phyloP scores from a whole-genome alignment of 2,329 filamentous ascomycete genomes.

The Verticillium tricorpus region DNA sequence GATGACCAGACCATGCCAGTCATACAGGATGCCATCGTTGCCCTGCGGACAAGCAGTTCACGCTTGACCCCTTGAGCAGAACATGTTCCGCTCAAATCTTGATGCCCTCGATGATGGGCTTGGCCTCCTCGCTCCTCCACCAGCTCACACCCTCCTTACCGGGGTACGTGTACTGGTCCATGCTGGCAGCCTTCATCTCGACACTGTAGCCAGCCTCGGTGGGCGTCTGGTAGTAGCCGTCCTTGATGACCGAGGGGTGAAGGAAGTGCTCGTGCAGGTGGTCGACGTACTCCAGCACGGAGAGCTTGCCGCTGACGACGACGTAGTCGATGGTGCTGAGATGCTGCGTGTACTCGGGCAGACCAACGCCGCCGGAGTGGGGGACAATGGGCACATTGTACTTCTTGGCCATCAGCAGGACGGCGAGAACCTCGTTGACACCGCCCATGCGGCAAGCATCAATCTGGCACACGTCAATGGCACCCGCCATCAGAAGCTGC shows the following conservation, averaged over 20 bases:
- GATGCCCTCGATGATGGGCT: slow-evolving; percentile 61
- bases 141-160: slow-evolving; percentile 75
- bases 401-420: slow-evolving; percentile 79
- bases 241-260: slow-evolving; percentile 72
- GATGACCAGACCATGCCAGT: slow-evolving; percentile 10
- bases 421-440: slow-evolving; percentile 89
- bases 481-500: slow-evolving; percentile 74
- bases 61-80: slow-evolving; percentile 9
- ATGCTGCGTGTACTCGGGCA: slow-evolving; percentile 93
- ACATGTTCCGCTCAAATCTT: slow-evolving; percentile 37
- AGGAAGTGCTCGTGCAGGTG: slow-evolving; percentile 92
- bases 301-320: slow-evolving; percentile 74
- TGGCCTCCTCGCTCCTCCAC: slow-evolving; percentile 82
- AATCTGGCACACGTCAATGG: slow-evolving; percentile 85
- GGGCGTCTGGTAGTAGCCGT: slow-evolving; percentile 85
- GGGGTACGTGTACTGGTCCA: slow-evolving; percentile 74
- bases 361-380: slow-evolving; percentile 82
- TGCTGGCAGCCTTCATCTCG: slow-evolving; percentile 86
- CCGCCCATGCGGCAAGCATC: slow-evolving; percentile 87
- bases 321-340: slow-evolving; percentile 91
- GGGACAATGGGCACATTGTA: slow-evolving; percentile 78
- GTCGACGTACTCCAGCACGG: slow-evolving; percentile 86
- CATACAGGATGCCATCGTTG: slow-evolving; percentile 27
- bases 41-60: slow-evolving; percentile 20
- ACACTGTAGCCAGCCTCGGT: slow-evolving; percentile 82